phyloP scores from a whole-genome alignment of 2,329 filamentous ascomycete species.

The Botrytis medusae region DNA sequence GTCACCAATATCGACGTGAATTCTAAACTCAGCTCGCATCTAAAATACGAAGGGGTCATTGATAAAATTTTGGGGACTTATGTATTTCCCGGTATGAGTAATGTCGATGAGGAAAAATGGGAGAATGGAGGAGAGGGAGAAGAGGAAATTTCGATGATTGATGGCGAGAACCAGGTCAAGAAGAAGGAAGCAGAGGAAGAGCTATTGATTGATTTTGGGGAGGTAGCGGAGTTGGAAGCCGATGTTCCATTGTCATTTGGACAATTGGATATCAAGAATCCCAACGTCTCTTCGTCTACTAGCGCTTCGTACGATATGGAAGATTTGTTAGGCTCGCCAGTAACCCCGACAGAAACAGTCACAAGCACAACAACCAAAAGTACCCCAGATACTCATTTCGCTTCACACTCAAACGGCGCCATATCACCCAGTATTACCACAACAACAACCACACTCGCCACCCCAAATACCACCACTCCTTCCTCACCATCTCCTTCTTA shows the following conservation, averaged over 20 bases:
- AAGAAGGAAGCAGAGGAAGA: not conserved
- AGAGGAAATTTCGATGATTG: constrained; percentile 38
- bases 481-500: not conserved
- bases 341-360: not conserved
- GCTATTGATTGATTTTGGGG: not conserved
- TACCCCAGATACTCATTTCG: not conserved
- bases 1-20: constrained; percentile 59
- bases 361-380: not conserved
- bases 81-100: constrained; percentile 58
- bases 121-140: constrained; percentile 39
- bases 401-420: not conserved
- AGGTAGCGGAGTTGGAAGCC: not conserved
- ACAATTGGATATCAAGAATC: not conserved
- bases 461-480: not conserved
- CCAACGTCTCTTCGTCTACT: not conserved
- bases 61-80: constrained; percentile 60
- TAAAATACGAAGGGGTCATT: constrained; percentile 66
- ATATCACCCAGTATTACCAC: not conserved
- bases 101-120: constrained; percentile 53
- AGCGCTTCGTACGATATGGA: not conserved
- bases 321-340: not conserved
- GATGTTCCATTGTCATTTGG: not conserved
- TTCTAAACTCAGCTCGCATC: constrained; percentile 64
- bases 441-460: not conserved
- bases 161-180: constrained; percentile 11